Conservation (phyloP, 345 rosid genomes). For the Draba incana region DNA sequence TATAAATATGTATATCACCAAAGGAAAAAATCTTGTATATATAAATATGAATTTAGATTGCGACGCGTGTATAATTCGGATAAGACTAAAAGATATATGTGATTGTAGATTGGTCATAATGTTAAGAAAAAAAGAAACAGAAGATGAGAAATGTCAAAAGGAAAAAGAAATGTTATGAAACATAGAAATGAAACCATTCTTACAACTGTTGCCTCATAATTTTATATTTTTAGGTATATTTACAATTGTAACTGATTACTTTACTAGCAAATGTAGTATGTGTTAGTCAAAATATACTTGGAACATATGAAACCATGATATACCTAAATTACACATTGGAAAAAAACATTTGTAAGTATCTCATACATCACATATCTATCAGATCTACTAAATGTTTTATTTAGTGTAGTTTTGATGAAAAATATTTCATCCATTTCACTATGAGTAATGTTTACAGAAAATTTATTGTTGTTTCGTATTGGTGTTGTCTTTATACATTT, state of each 20-base stretch:
- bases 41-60: neutral
- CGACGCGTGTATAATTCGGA: neutral
- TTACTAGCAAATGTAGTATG: neutral
- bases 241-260: slow-evolving; percentile 1
- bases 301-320: neutral
- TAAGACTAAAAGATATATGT: neutral
- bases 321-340: neutral
- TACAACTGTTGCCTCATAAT: neutral
- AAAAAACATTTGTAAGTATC: neutral
- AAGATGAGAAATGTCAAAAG: neutral
- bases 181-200: neutral
- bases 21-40: neutral
- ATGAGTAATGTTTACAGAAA: neutral
- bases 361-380: neutral
- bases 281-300: neutral
- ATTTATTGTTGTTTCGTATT: neutral
- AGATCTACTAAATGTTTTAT: neutral
- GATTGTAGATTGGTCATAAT: neutral
- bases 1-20: neutral
- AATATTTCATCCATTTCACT: neutral
- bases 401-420: slow-evolving; percentile 3
- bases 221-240: neutral
- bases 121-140: neutral
- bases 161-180: neutral
- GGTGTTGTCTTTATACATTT: neutral